Base-by-base conservation (phyloP, 805 yeast genomes). In the Saccharomycopsis malanga region DNA sequence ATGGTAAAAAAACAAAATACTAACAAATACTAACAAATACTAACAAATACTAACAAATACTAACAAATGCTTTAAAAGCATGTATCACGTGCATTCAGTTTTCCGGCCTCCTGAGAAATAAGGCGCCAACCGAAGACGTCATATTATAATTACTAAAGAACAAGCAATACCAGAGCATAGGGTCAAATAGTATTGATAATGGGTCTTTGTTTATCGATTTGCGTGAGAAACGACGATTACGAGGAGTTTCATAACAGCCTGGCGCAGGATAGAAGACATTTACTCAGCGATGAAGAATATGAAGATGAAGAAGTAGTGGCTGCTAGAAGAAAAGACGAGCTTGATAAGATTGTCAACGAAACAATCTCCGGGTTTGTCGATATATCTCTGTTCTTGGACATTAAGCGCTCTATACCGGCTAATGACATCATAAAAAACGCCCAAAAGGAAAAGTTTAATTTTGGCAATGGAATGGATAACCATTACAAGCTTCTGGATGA, bases 391-490 rank as follows among this genome's bases (percentile, higher is more conserved):
- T 46, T 46, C 29, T 12, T 38, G 12, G 38, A 42, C 15, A 42
- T 46, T 12, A 20, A 37, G 15, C 14, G 22, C 17, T 46, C 50
- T 9, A 20, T 43, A 5, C 50, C 50, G 10, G 24, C 12, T 7
- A 27, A 14, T 5, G 50, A 42, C 7, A 14, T 25, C 21, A n/a
- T 17, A 4, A 24, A 23, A 6, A 43, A 42, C 5, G 12, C 10
- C 23, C 37, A 36, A 23, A 43, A 46, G 29, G 34, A 38, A 9
- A 27, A 36, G 4, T 46, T 46, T 24, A n/a, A 30, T 20, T 42
- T 46, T n/a, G 50, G 50, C 15, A 46, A 46, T 34, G 50, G 50
- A n/a, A 34, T 46, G 36, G 14, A 22, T 4, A 43, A 46, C 22
- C 39, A 46, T 18, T 41, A 36, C 25, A 23, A 29, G 14, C 12